A percentile compares a stretch with the other conserved stretches of the same genome.
phyloP scores from a whole-genome alignment of 768 basidiomycete genomes.

The Lactifluus hygrophoroides region DNA sequence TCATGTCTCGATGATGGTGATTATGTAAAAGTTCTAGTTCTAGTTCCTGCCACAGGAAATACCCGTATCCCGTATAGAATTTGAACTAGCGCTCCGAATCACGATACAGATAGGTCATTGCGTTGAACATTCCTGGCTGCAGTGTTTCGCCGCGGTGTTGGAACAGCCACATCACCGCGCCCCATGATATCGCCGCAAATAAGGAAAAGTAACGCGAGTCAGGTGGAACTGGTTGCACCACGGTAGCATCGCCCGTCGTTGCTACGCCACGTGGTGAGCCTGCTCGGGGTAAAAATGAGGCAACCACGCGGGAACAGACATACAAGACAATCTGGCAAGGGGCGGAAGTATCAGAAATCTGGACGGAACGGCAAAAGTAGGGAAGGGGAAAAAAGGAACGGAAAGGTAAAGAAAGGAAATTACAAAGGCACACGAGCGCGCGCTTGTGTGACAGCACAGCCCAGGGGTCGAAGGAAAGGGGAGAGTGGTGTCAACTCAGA shows the following conservation, averaged over 20 bases:
- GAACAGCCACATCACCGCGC: conserved; percentile 95
- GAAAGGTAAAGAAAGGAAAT: not conserved
- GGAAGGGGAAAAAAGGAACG: not conserved
- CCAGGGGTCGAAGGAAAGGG: no score
- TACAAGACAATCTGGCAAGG: conserved; percentile 82
- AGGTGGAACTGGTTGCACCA: conserved; percentile 70
- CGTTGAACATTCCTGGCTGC: conserved; percentile 94
- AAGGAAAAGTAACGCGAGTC: conserved; percentile 76
- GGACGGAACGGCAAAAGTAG: not conserved
- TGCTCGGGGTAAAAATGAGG: conserved; percentile 84
- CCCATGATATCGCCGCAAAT: conserved; percentile 89
- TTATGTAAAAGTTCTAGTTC: conserved; percentile 29
- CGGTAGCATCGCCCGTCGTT: conserved; percentile 33
- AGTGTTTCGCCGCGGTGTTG: conserved; percentile 80
- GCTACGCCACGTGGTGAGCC: conserved; percentile 42
- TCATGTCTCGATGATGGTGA: not conserved
- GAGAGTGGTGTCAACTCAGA: no score
- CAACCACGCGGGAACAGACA: conserved; percentile 84
- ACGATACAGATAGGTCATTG: conserved; percentile 91
- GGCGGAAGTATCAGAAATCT: not conserved
- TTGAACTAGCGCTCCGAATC: conserved; percentile 85
- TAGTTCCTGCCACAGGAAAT: conserved; percentile 82
- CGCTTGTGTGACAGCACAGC: not conserved
- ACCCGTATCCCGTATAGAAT: conserved; percentile 66
- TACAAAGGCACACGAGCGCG: not conserved